Conservation (phyloP, 2,329 filamentous ascomycete genomes). For the Exophiala calicioides region DNA sequence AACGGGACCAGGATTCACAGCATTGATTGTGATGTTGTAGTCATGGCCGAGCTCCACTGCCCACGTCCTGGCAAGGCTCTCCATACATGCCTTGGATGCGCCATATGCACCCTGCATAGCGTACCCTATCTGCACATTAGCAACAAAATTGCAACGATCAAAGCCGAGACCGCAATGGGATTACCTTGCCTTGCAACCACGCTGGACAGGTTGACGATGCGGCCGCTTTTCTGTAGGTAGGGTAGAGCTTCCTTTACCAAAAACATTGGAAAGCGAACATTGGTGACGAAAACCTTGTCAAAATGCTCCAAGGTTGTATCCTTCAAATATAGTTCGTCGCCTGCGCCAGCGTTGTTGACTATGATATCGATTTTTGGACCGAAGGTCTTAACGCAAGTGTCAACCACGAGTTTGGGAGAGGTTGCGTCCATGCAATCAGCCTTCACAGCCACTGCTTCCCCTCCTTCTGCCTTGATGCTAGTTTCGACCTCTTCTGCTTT, state of each 20-base stretch:
- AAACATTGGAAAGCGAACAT: slow-evolving; percentile 16
- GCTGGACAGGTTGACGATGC: slow-evolving; percentile 31
- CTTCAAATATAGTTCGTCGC: neutral
- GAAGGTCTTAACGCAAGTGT: neutral
- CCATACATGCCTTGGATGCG: slow-evolving; percentile 71
- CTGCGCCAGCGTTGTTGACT: slow-evolving; percentile 10
- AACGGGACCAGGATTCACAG: slow-evolving; percentile 64
- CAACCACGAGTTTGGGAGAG: slow-evolving; percentile 1
- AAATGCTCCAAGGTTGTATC: slow-evolving; percentile 6
- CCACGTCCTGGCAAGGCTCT: slow-evolving; percentile 72
- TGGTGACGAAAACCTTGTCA: slow-evolving; percentile 1
- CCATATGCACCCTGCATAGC: slow-evolving; percentile 66
- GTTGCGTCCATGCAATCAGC: slow-evolving; percentile 38
- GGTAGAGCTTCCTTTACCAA: slow-evolving; percentile 29
- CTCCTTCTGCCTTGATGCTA: slow-evolving; percentile 24
- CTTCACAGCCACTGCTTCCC: slow-evolving; percentile 49
- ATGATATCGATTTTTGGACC: slow-evolving; percentile 11
- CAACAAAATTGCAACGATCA: slow-evolving; percentile 56
- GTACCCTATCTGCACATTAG: slow-evolving; percentile 30
- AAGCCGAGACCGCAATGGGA: neutral
- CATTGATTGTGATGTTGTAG: slow-evolving; percentile 63
- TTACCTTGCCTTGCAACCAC: slow-evolving; percentile 15
- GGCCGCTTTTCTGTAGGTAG: slow-evolving; percentile 11
- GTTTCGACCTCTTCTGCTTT: slow-evolving; percentile 35
- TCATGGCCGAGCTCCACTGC: slow-evolving; percentile 67